phyloP scores from a whole-genome alignment of 2,329 filamentous ascomycete species.

The Penicillium sp. region DNA sequence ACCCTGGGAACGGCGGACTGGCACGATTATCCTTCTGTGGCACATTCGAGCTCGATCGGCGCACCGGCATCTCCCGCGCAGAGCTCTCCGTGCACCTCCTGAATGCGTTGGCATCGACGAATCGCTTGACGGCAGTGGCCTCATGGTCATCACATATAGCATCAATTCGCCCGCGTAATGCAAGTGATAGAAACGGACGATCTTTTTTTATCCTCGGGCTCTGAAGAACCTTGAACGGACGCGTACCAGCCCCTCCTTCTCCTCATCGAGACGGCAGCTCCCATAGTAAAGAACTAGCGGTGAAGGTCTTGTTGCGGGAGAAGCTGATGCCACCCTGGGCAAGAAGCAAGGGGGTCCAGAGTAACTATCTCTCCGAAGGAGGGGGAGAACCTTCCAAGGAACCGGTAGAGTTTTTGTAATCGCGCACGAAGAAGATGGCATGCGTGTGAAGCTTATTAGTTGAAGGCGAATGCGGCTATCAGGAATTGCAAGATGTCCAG shows the following conservation, averaged over 20 bases:
- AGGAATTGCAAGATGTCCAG: background rate
- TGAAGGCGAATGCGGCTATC: background rate
- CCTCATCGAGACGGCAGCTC: background rate
- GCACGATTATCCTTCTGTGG: constrained; percentile 1
- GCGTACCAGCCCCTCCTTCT: background rate
- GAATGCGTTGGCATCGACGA: background rate
- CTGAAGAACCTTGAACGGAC: background rate
- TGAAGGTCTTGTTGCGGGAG: constrained; percentile 10
- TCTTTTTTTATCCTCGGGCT: background rate
- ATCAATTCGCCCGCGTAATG: background rate
- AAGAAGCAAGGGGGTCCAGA: constrained; percentile 18
- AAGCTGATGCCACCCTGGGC: constrained; percentile 15
- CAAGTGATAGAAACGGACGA: constrained; percentile 1
- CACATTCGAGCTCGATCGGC: background rate
- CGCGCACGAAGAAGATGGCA: background rate
- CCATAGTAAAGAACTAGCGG: constrained; percentile 16
- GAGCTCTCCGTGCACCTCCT: background rate
- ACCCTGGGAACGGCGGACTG: background rate
- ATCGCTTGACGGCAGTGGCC: background rate
- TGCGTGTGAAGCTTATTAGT: constrained; percentile 2
- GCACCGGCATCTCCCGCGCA: background rate
- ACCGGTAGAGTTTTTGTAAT: background rate
- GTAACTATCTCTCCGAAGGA: background rate
- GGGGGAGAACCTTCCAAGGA: background rate
- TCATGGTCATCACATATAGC: background rate